Evolutionary conservation across 257 asterid genomes (phyloP), one percentile per base, ranked within the genome.

Genomic region (Fraxinus quadrangulata): DNA sequence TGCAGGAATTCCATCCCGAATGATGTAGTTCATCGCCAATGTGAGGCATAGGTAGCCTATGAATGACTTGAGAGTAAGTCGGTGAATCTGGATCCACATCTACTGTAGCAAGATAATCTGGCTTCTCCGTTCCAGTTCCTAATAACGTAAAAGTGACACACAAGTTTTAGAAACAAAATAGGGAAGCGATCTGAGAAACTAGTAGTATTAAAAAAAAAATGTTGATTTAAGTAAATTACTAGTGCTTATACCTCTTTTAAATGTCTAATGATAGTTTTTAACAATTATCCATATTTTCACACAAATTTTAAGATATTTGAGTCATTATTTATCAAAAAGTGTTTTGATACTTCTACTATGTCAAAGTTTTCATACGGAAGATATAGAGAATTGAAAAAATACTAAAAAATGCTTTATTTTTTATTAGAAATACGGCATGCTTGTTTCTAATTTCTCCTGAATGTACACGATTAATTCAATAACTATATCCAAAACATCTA

Each of bases 1-100:
- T 96, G 92, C 99, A 96, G 39, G 99, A 61, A 83, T 96, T 96
- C 99, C 99, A 96, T 72, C 99, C 98, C 49, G 99, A 88, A 77
- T 96, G 99, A 79, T 96, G 99, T 0, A 96, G 88, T 74, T 93
- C 99, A 79, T 96, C 99, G 2, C 94, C 96, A 21, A 86, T 14
- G 72, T 84, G 40, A 65, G 98, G 99, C 99, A 96, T 96, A 16
- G 98, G 92, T 73, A 96, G 94, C 90, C 99, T 85, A 79, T 96
- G 98, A 73, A 96, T 87, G 70, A 96, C 96, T 78, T 90, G 80
- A 8, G 91, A 88, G 81, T 90, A 96, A 5, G 98, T 84, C 10
- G 93, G 92, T n/a, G 99, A 96, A 76, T 45, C 87, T 17, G 98
- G 97, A 85, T 96, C 99, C 0, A 85, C 79, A 66, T 93, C 99